A percentile compares a stretch with the other conserved stretches of the same genome.
Evolutionary conservation across 805 yeast genomes (phyloP).

Genomic region (Lipomyces sp.): DNA sequence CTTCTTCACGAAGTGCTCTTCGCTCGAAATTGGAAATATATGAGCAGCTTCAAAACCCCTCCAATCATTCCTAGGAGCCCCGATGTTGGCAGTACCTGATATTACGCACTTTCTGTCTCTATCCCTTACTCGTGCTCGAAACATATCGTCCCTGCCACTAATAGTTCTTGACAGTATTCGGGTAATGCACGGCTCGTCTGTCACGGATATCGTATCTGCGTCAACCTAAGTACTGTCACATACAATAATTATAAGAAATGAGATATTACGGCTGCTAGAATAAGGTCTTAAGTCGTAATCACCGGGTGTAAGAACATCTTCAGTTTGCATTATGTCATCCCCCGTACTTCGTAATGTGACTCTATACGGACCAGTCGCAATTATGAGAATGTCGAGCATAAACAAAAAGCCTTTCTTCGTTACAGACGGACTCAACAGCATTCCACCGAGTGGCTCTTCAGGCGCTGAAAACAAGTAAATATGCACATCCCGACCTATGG

Average conservation of each 20-base stretch:
- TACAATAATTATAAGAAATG: too few species aligned
- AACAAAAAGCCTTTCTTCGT: neutral
- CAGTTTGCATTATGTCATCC: neutral
- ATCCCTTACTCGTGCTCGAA: neutral
- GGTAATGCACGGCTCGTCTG: neutral
- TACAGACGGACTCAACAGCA: neutral
- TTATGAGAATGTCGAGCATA: neutral
- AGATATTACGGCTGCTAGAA: too few species aligned
- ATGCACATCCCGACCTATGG: conserved; percentile 7
- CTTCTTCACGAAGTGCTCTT: neutral
- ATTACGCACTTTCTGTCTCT: neutral
- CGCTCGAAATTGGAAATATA: neutral
- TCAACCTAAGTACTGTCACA: too few species aligned
- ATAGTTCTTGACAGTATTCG: neutral
- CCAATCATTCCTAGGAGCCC: neutral
- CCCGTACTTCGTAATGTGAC: neutral
- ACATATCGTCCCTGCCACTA: neutral
- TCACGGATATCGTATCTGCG: too few species aligned
- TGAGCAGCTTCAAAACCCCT: neutral
- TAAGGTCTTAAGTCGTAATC: neutral
- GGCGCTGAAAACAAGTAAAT: neutral
- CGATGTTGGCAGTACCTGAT: neutral
- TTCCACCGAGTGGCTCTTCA: neutral
- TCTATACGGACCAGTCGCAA: neutral
- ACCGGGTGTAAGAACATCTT: neutral